Conservation (phyloP, 768 basidiomycete genomes). For the Boletus pseudo-olivaceus region DNA sequence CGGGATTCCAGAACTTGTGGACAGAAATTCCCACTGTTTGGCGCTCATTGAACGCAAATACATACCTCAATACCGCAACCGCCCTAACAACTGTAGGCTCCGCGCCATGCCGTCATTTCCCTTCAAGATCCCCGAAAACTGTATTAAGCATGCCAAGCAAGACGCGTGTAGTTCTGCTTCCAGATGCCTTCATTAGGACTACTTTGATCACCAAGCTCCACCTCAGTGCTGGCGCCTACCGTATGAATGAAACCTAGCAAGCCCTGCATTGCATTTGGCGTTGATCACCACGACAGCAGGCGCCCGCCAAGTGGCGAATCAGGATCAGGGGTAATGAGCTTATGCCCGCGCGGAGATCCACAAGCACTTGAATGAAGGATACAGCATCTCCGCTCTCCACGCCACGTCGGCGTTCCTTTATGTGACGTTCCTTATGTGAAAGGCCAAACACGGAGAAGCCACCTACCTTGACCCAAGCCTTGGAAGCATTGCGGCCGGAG, state of each 20-base stretch:
- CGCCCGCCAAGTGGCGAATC: neutral
- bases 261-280: neutral
- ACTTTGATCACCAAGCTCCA: neutral
- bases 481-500: conserved; percentile 13
- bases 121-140: neutral
- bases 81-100: neutral
- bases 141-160: neutral
- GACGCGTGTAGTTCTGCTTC: neutral
- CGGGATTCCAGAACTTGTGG: neutral
- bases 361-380: neutral
- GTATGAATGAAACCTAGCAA: neutral
- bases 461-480: neutral
- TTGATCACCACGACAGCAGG: neutral
- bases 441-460: neutral
- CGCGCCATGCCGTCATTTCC: conserved; percentile 11
- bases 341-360: neutral
- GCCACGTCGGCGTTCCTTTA: neutral
- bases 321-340: neutral
- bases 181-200: conserved; percentile 1
- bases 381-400: conserved; percentile 6
- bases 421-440: conserved; percentile 1
- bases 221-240: neutral
- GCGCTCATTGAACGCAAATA: conserved; percentile 1
- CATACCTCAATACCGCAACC: neutral
- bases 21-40: neutral